Percentiles rank a stretch among this genome's conserved stretches.
These are phyloP conservation scores for Dalechampia spathulata DNA, from an alignment of 441 rosid species.

Conservation along the genomic window DNA sequence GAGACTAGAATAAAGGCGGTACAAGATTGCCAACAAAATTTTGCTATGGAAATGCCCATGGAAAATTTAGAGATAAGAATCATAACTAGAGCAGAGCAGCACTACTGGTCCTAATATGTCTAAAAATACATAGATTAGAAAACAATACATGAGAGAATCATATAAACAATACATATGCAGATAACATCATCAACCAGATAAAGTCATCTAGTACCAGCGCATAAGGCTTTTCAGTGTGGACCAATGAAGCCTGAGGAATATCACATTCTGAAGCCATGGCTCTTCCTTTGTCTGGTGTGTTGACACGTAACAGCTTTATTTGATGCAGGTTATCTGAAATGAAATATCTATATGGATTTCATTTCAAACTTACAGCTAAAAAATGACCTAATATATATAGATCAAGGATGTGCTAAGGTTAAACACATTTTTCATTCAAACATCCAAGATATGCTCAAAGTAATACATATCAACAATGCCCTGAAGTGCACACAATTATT, in stretches of 20 bases:
- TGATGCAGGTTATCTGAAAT: slow-evolving; percentile 38
- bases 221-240: slow-evolving; percentile 71
- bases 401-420: no score
- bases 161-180: not conserved
- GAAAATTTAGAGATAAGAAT: not conserved
- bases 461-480: not conserved
- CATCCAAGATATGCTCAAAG: no score
- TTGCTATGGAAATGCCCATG: not conserved
- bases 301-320: slow-evolving; percentile 34
- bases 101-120: no score
- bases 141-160: not conserved
- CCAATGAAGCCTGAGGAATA: slow-evolving; percentile 60
- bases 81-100: not conserved
- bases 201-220: slow-evolving; percentile 40
- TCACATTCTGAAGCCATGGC: slow-evolving; percentile 58
- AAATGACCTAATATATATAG: not conserved
- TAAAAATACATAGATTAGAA: no score
- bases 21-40: not conserved
- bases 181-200: slow-evolving; percentile 1
- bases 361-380: slow-evolving; percentile 3
- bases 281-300: slow-evolving; percentile 64
- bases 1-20: not conserved
- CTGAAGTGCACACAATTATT: not conserved
- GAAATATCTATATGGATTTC: slow-evolving; percentile 7
- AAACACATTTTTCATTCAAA: no score